A percentile compares a stretch with the other conserved stretches of the same genome.
These are phyloP conservation scores for Fusarium sp. DNA, from an alignment of 2,329 filamentous ascomycete species.

Conservation along the genomic window DNA sequence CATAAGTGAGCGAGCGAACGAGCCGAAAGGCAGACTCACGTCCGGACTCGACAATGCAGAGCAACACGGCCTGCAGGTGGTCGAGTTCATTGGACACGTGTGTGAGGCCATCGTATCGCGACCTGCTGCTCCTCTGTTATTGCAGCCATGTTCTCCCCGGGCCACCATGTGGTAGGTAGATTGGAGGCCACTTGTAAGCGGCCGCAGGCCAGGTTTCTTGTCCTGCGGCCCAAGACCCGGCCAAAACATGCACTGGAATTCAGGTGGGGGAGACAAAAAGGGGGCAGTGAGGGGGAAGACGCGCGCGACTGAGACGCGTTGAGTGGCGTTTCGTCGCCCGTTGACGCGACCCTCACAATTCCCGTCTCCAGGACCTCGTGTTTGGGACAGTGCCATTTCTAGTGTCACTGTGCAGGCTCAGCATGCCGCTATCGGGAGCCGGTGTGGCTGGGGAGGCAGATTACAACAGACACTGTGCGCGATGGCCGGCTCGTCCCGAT, in stretches of 20 bases:
- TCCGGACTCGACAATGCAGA: background rate
- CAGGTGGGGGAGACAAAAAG: constrained; percentile 22
- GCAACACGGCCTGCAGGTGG: background rate
- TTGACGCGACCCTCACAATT: constrained; percentile 27
- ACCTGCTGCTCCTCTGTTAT: constrained; percentile 21
- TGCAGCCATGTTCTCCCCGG: constrained; percentile 1
- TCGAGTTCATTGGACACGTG: constrained; percentile 1
- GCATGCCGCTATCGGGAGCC: background rate
- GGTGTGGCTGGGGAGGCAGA: constrained; percentile 2
- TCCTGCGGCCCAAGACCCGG: constrained; percentile 27
- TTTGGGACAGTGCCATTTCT: background rate
- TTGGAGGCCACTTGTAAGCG: constrained; percentile 3
- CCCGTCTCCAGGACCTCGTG: constrained; percentile 1
- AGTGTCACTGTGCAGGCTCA: constrained; percentile 4
- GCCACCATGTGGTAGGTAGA: background rate
- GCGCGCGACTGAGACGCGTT: constrained; percentile 41
- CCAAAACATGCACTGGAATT: constrained; percentile 35
- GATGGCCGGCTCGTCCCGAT: constrained; percentile 1
- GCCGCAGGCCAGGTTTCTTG: constrained; percentile 23
- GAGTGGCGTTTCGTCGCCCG: constrained; percentile 31
- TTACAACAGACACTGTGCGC: constrained; percentile 7
- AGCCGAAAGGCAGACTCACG: background rate
- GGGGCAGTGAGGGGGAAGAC: constrained; percentile 21
- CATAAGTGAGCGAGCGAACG: background rate
- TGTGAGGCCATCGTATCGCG: constrained; percentile 1